Conservation (phyloP, 164 flowering plant species). For the Platanus orientalis region DNA sequence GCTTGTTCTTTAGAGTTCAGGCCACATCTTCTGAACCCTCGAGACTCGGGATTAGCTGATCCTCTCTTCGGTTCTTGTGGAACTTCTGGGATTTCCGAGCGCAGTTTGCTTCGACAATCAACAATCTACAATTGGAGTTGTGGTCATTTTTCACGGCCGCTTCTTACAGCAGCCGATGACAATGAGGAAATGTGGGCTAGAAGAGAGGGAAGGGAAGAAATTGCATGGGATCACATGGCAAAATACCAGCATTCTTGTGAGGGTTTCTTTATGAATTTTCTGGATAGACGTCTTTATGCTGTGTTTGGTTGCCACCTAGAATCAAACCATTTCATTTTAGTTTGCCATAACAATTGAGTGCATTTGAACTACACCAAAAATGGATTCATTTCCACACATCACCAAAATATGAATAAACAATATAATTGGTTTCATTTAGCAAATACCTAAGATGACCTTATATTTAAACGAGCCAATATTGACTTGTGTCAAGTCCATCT, state of each 20-base stretch:
- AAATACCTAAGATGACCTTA: too few species aligned
- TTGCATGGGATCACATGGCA: conserved; percentile 72
- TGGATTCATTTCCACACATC: too few species aligned
- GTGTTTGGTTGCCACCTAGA: too few species aligned
- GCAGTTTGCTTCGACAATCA: conserved; percentile 90
- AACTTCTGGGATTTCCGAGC: conserved; percentile 57
- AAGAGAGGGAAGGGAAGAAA: conserved; percentile 75
- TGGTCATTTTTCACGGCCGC: conserved; percentile 91
- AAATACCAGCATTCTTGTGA: conserved; percentile 85
- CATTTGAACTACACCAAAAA: too few species aligned
- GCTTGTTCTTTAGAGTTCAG: conserved; percentile 89
- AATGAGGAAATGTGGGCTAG: conserved; percentile 61
- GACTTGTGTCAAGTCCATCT: too few species aligned
- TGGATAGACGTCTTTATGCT: too few species aligned
- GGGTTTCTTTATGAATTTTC: conserved; percentile 14
- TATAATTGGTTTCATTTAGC: too few species aligned
- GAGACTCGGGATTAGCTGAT: conserved; percentile 92
- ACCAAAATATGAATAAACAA: too few species aligned
- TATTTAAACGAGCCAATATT: too few species aligned
- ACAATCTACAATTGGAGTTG: conserved; percentile 94
- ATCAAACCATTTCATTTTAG: background rate
- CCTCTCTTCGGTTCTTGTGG: conserved; percentile 67
- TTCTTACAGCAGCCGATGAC: conserved; percentile 73
- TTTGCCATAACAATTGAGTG: background rate
- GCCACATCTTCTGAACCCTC: conserved; percentile 67